These are phyloP conservation scores for Poronia punctata DNA, from an alignment of 495 filamentous ascomycete genomes.

Conservation along the genomic window DNA sequence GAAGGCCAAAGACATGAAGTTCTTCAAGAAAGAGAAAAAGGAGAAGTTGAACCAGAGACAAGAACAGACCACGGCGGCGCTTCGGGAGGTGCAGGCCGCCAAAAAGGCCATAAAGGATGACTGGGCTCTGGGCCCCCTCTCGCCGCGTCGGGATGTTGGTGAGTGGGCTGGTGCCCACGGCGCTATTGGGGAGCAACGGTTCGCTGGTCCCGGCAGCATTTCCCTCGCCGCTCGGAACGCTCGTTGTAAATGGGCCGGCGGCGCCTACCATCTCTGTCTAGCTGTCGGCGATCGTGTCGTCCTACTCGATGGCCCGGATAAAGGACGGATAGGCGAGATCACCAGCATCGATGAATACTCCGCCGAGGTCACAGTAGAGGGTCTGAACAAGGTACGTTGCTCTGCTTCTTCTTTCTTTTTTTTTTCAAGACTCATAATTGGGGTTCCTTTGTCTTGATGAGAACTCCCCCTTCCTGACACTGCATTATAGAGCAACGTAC, in stretches of 20 bases:
- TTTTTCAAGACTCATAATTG: neutral
- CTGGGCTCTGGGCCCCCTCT: conserved; percentile 66
- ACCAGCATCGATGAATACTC: conserved; percentile 45
- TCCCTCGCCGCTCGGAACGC: conserved; percentile 20
- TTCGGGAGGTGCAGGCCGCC: conserved; percentile 18
- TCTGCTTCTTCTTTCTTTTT: neutral
- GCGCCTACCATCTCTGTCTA: conserved; percentile 56
- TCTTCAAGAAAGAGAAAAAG: conserved; percentile 29
- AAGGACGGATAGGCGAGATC: conserved; percentile 73
- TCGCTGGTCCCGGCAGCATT: conserved; percentile 15
- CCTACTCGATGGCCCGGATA: conserved; percentile 64
- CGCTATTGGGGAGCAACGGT: conserved; percentile 35
- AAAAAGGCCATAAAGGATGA: conserved; percentile 50
- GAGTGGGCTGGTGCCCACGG: conserved; percentile 32
- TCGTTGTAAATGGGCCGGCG: conserved; percentile 40
- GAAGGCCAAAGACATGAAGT: conserved; percentile 31
- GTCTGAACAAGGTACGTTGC: conserved; percentile 59
- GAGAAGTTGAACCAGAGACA: conserved; percentile 13
- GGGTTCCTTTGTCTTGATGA: too few relatives aligned
- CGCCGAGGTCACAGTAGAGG: conserved; percentile 55
- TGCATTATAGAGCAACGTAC: conserved; percentile 17
- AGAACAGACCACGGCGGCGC: conserved; percentile 1
- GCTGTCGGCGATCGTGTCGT: conserved; percentile 69
- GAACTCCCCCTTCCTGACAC: too few relatives aligned
- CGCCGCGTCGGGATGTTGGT: conserved; percentile 63